Percentiles rank a stretch among this genome's conserved stretches.
Conservation (phyloP, 441 rosid species). For the Melastoma candidum region DNA sequence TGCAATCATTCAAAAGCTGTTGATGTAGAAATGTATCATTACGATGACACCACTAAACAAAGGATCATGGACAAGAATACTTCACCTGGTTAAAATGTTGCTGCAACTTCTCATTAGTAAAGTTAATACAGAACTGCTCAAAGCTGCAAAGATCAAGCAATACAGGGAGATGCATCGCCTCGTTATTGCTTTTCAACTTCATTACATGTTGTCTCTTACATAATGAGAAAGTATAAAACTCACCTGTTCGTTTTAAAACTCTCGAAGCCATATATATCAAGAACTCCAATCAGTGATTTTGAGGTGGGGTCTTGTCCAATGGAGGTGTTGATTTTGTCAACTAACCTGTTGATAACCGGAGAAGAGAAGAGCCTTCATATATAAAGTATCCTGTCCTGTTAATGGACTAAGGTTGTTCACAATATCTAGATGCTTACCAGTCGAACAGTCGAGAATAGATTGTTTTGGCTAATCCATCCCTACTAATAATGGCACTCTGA, state of each 20-base stretch:
- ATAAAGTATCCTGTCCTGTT: not conserved
- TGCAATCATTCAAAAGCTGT: constrained; percentile 11
- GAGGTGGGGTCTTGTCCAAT: constrained; percentile 46
- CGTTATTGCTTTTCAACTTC: constrained; percentile 11
- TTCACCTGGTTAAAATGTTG: constrained; percentile 47
- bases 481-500: constrained; percentile 36
- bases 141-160: constrained; percentile 19
- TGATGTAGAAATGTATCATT: too few species aligned
- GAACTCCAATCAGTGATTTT: constrained; percentile 39
- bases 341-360: constrained; percentile 27
- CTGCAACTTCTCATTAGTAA: constrained; percentile 48
- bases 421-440: constrained; percentile 34
- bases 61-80: not conserved
- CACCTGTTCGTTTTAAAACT: constrained; percentile 50
- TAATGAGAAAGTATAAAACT: not conserved
- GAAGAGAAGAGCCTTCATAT: too few species aligned
- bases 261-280: constrained; percentile 48
- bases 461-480: constrained; percentile 68
- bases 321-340: constrained; percentile 43
- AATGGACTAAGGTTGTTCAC: not conserved
- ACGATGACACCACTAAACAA: not conserved
- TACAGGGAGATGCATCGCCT: constrained; percentile 5
- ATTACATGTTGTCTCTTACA: constrained; percentile 4
- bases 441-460: constrained; percentile 60
- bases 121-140: constrained; percentile 50